Evolutionary conservation across 2,329 filamentous ascomycete genomes (phyloP), one percentile per base, ranked within the genome.

Genomic region (Stenocarpella maydis): DNA sequence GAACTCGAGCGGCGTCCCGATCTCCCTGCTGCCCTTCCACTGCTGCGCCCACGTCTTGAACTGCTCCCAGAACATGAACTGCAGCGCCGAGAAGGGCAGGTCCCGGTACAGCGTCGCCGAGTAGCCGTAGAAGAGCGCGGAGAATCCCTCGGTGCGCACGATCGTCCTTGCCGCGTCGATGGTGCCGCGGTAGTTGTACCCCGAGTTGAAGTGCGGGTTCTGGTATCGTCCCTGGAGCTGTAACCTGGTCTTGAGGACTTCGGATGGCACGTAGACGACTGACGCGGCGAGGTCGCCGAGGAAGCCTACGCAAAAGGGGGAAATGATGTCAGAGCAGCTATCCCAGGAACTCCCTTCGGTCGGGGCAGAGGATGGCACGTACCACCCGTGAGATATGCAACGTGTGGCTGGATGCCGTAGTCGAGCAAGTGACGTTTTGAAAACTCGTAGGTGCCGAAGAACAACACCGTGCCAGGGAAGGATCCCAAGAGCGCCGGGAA

Each of bases 21-120:
- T 97, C 69, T 98, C 93, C 69, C 91, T 88, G 72, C 90, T 92
- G 41, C 91, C 89, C 77, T 92, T 90, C 86, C 92, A 97, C 65
- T 89, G 80, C 76, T 92, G 92, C 0, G 96, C 95, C 86, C 93
- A 88, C 54, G 86, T 89, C 76, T 95, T 93, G 78, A 95, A 95
- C 80, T 98, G 93, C 80, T 99, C 96, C 84, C 97, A 99, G 78
- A 99, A 98, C 76, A 97, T 95, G 80, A 99, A 98, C 77, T 99
- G 96, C 14, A 99, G 83, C 0, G 96, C 96, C 0, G 95, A 98
- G 78, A 98, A 99, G 1, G 96, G 96, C 26, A 99, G 86, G 76
- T 99, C 96, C 69, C 96, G 92, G 82, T 93, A 96, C 3, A 99
- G 88, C 0, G 96, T 99, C 14, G 96, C 96, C 79, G 96, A 96